A percentile compares a stretch with the other conserved stretches of the same genome.
phyloP scores from a whole-genome alignment of 2,329 filamentous ascomycete species.

The Sporothrix pallida region DNA sequence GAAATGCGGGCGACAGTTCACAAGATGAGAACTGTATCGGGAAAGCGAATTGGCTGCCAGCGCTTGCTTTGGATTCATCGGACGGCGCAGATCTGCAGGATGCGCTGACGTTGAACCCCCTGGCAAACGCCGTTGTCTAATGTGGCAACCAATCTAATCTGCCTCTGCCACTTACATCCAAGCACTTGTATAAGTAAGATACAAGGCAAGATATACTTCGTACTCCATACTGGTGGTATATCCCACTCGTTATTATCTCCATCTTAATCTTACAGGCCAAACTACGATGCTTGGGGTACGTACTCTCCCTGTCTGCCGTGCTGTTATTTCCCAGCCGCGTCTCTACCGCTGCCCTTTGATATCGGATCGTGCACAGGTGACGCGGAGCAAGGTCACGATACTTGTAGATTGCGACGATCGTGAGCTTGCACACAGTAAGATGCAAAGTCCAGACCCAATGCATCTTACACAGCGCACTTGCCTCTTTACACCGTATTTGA shows the following conservation, averaged over 20 bases:
- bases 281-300: not conserved
- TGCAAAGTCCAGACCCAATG: too few species aligned
- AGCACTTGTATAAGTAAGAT: too few species aligned
- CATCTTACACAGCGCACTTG: too few species aligned
- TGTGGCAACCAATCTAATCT: constrained; percentile 19
- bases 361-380: not conserved
- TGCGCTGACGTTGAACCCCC: constrained; percentile 22
- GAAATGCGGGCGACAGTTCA: too few species aligned
- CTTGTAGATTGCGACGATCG: not conserved
- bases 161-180: not conserved
- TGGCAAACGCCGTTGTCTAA: constrained; percentile 10
- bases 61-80: constrained; percentile 3
- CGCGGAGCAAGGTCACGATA: constrained; percentile 10
- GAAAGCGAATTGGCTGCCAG: not conserved
- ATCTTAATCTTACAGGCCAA: not conserved
- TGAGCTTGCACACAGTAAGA: too few species aligned
- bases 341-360: not conserved
- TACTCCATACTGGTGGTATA: too few species aligned
- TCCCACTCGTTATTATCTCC: not conserved
- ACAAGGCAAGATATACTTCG: not conserved
- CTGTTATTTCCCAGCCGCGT: constrained; percentile 13
- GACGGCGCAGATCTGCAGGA: constrained; percentile 11
- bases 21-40: too few species aligned
- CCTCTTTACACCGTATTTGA: not conserved
- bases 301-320: not conserved